phyloP scores from a whole-genome alignment of 1,284 basidiomycete species.

The Cystobasidium slooffiae region DNA sequence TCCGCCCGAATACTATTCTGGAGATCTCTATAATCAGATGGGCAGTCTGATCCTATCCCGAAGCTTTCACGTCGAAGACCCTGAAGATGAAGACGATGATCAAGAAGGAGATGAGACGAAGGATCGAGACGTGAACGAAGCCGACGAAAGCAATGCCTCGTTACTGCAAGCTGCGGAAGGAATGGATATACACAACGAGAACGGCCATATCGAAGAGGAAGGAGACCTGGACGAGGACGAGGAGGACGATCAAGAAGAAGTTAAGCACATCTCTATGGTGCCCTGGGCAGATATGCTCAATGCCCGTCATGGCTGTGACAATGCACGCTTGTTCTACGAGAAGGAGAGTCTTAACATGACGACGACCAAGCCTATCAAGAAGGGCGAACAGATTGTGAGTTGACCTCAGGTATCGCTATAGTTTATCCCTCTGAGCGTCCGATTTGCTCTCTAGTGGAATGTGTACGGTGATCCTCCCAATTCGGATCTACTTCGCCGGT shows the following conservation, averaged over 20 bases:
- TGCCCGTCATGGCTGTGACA: slow-evolving; percentile 81
- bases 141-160: slow-evolving; percentile 1
- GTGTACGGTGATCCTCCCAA: slow-evolving; percentile 96
- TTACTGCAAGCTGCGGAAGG: slow-evolving; percentile 21
- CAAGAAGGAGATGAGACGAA: slow-evolving; percentile 52
- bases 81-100: slow-evolving; percentile 60
- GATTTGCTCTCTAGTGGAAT: slow-evolving; percentile 63
- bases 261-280: slow-evolving; percentile 84
- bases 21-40: slow-evolving; percentile 83
- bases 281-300: slow-evolving; percentile 81
- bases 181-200: slow-evolving; percentile 32
- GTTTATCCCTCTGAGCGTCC: slow-evolving; percentile 61
- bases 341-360: slow-evolving; percentile 75
- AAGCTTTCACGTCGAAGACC: slow-evolving; percentile 75
- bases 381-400: slow-evolving; percentile 84
- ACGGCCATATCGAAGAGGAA: slow-evolving; percentile 47
- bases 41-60: slow-evolving; percentile 92
- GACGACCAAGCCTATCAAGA: slow-evolving; percentile 72
- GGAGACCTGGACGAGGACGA: slow-evolving; percentile 57
- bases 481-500: slow-evolving; percentile 87
- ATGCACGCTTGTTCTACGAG: slow-evolving; percentile 86
- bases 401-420: slow-evolving; percentile 51
- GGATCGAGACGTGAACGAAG: neutral
- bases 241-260: slow-evolving; percentile 65
- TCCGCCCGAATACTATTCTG: slow-evolving; percentile 66